Evolutionary conservation across 441 rosid species (phyloP), one percentile per base, ranked within the genome.

Genomic region (Croton laevigatus): DNA sequence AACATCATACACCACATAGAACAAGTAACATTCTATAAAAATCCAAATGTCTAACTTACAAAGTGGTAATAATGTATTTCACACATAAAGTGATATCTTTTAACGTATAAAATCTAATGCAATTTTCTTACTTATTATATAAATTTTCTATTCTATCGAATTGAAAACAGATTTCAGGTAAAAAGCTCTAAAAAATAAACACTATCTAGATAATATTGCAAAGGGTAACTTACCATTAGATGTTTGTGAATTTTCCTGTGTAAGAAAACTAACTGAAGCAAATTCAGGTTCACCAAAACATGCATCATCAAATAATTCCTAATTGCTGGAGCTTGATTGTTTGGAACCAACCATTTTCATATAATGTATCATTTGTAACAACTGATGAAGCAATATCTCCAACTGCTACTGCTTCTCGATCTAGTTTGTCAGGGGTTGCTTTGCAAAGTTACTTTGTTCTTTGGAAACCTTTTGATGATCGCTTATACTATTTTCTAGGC

Each of bases 181-280:
- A 22, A 44, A 55, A 40, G 40, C 42, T 22, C 53, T 32, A 46
- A 38, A 27, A 27, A 27, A 27, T 27, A 37, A 34, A n/a, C 2
- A 37, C 13, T 3, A 64, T 37, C 38, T 7, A 20, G 19, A 13
- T 52, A 14, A 16, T 14, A 19, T 32, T 23, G 55, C 22, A 34
- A n/a, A n/a, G n/a, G n/a, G n/a, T 32, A 42, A 74, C 58, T 78
- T 45, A 78, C 78, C 23, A 42, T 22, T 12, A 20, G 32, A 67
- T 36, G 68, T 40, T 36, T 49, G 14, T 34, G 34, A 64, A 22
- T 59, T 52, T 17, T 20, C 42, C 59, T 20, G 55, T 42, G 62
- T 12, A 9, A 19, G 45, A 37, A 70, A 59, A 23, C 59, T 3
- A 59, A 20, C 34, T 59, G 60, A 40, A 32, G 32, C 38, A 32